Percentiles rank a stretch among this genome's conserved stretches.
phyloP scores from a whole-genome alignment of 768 basidiomycete genomes.

The Rubroboletus pulcherrimus region DNA sequence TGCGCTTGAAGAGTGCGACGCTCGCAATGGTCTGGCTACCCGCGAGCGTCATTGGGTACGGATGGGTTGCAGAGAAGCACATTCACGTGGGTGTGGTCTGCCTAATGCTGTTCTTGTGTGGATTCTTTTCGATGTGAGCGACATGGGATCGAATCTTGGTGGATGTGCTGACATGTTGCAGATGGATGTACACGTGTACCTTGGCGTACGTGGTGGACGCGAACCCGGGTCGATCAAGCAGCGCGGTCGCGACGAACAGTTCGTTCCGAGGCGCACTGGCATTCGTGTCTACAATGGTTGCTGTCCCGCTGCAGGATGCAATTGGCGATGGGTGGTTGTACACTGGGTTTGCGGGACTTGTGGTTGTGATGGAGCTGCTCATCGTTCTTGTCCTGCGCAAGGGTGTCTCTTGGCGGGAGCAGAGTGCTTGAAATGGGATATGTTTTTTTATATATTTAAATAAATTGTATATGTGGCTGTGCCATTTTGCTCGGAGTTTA shows the following conservation, averaged over 20 bases:
- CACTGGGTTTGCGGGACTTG: slow-evolving; percentile 57
- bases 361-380: slow-evolving; percentile 50
- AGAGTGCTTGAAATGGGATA: slow-evolving; percentile 16
- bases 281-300: slow-evolving; percentile 67
- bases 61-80: slow-evolving; percentile 66
- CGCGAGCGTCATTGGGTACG: slow-evolving; percentile 61
- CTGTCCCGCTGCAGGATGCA: slow-evolving; percentile 68
- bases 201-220: slow-evolving; percentile 86
- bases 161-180: slow-evolving; percentile 19
- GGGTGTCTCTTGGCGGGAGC: slow-evolving; percentile 57
- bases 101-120: slow-evolving; percentile 66
- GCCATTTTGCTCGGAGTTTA: slow-evolving; percentile 10
- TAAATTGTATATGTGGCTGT: slow-evolving; percentile 18
- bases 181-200: slow-evolving; percentile 63
- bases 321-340: slow-evolving; percentile 82
- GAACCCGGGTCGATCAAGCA: slow-evolving; percentile 75
- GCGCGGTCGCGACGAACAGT: slow-evolving; percentile 74
- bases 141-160: neutral
- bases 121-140: slow-evolving; percentile 71
- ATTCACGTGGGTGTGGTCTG: slow-evolving; percentile 66
- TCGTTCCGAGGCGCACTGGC: slow-evolving; percentile 68
- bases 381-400: slow-evolving; percentile 59
- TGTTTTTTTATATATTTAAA: slow-evolving; percentile 8
- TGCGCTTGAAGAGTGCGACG: slow-evolving; percentile 65
- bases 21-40: slow-evolving; percentile 54